A percentile compares a stretch with the other conserved stretches of the same genome.
phyloP scores from a whole-genome alignment of 2,329 filamentous ascomycete species.

The Blumeriella jaapii region DNA sequence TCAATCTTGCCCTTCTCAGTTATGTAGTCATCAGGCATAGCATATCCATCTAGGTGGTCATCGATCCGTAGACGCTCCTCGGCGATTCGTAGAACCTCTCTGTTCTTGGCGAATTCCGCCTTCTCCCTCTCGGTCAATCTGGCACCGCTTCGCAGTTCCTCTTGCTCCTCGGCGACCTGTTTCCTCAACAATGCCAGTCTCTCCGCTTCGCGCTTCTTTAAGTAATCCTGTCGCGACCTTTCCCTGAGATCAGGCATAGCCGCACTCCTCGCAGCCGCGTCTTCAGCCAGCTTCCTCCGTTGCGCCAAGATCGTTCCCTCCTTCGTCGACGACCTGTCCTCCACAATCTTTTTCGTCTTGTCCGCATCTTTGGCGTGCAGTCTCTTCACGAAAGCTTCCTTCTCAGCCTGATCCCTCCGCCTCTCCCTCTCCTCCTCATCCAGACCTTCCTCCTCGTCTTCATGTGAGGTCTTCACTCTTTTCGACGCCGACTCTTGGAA shows the following conservation, averaged over 20 bases:
- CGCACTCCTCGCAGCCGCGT: conserved; percentile 53
- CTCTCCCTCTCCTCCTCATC: conserved; percentile 52
- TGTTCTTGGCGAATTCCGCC: conserved; percentile 79
- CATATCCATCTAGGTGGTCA: conserved; percentile 84
- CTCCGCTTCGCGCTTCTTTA: conserved; percentile 85
- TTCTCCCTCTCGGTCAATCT: conserved; percentile 68
- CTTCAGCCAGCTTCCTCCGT: conserved; percentile 51
- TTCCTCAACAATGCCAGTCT: conserved; percentile 75
- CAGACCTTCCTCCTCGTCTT: conserved; percentile 37
- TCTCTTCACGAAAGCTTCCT: conserved; percentile 69
- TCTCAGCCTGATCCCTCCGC: conserved; percentile 58
- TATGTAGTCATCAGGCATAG: conserved; percentile 89
- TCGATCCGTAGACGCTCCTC: conserved; percentile 82
- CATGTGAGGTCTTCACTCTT: conserved; percentile 52
- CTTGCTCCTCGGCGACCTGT: conserved; percentile 81
- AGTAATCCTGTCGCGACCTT: conserved; percentile 80
- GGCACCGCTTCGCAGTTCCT: conserved; percentile 66
- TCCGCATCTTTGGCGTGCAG: conserved; percentile 60
- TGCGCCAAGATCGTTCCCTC: conserved; percentile 46
- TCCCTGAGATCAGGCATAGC: conserved; percentile 74
- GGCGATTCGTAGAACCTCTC: conserved; percentile 68
- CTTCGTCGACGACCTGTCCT: conserved; percentile 44
- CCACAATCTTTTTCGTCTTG: conserved; percentile 56
- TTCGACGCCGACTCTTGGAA: conserved; percentile 62
- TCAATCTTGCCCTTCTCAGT: conserved; percentile 88